Percentiles rank a stretch among this genome's conserved stretches.
Conservation (phyloP, 352 stramenopile species). For the Elongisporangium anandrum region DNA sequence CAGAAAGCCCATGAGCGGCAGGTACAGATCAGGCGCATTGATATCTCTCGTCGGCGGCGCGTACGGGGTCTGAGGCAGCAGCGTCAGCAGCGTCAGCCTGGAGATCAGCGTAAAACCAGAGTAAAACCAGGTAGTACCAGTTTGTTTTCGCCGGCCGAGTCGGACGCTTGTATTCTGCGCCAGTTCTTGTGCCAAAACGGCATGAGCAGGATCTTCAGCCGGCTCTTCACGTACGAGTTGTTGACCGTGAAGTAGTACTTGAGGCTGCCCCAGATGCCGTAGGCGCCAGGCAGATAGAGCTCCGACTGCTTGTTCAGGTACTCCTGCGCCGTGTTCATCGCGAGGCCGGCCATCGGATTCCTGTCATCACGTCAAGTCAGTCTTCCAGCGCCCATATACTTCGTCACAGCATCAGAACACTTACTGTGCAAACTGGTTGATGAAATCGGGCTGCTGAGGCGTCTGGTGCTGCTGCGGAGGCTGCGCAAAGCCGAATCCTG, state of each 20-base stretch:
- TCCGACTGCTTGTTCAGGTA: constrained; percentile 81
- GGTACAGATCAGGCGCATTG: constrained; percentile 98
- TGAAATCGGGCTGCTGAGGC: constrained; percentile 49
- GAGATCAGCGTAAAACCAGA: neutral
- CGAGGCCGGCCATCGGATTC: constrained; percentile 81
- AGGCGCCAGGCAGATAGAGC: constrained; percentile 74
- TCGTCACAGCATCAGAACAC: constrained; percentile 4
- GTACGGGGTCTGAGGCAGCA: constrained; percentile 50
- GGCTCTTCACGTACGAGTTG: constrained; percentile 87
- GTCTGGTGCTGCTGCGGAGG: constrained; percentile 19
- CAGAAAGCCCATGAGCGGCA: constrained; percentile 98
- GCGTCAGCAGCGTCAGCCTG: neutral
- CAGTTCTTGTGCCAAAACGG: constrained; percentile 88
- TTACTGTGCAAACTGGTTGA: constrained; percentile 73
- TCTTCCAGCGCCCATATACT: neutral
- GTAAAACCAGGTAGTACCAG: constrained; percentile 16
- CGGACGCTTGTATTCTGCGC: constrained; percentile 58
- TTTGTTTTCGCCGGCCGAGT: constrained; percentile 60
- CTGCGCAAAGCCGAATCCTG: neutral
- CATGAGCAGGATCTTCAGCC: constrained; percentile 84
- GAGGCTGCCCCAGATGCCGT: constrained; percentile 72
- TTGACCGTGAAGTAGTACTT: constrained; percentile 91
- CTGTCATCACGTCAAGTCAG: constrained; percentile 19
- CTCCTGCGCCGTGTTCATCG: constrained; percentile 82
- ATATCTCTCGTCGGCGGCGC: constrained; percentile 92